Evolutionary conservation across 1,284 basidiomycete genomes (phyloP).

Genomic region (Entoloma clypeatum): DNA sequence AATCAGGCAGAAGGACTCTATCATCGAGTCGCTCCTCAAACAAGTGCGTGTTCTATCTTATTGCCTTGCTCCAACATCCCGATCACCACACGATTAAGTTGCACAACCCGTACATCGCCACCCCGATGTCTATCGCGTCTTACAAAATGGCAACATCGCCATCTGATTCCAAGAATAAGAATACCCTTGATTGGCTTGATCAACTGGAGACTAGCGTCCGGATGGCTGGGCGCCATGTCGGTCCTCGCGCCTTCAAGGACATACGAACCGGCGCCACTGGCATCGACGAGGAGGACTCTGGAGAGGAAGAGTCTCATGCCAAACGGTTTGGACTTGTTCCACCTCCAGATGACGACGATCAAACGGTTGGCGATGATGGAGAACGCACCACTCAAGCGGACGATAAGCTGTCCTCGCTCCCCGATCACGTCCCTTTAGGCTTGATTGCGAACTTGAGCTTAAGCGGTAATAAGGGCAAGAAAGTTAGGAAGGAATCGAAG

Average conservation of each 20-base stretch:
- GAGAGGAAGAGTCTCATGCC: conserved; percentile 29
- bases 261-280: conserved; percentile 30
- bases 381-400: conserved; percentile 35
- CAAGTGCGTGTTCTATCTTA: conserved; percentile 44
- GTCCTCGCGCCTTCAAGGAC: conserved; percentile 43
- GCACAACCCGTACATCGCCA: conserved; percentile 74
- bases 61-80: not conserved
- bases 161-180: conserved; percentile 61
- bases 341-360: conserved; percentile 29
- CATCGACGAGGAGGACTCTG: conserved; percentile 31
- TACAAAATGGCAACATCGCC: conserved; percentile 72
- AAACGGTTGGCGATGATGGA: conserved; percentile 29
- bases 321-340: conserved; percentile 18
- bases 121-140: conserved; percentile 70
- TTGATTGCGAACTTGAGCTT: conserved; percentile 69
- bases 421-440: conserved; percentile 70
- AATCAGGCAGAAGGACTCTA: conserved; percentile 76
- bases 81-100: conserved; percentile 39
- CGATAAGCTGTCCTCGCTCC: conserved; percentile 40
- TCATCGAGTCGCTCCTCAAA: conserved; percentile 77
- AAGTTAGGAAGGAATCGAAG: conserved; percentile 35
- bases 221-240: conserved; percentile 33
- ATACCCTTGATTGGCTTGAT: conserved; percentile 69
- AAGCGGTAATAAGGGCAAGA: conserved; percentile 41
- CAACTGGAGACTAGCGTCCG: conserved; percentile 39